Evolutionary conservation across 2,329 filamentous ascomycete genomes (phyloP), one percentile per base, ranked within the genome.

Genomic region (Bipolaris victoriae): DNA sequence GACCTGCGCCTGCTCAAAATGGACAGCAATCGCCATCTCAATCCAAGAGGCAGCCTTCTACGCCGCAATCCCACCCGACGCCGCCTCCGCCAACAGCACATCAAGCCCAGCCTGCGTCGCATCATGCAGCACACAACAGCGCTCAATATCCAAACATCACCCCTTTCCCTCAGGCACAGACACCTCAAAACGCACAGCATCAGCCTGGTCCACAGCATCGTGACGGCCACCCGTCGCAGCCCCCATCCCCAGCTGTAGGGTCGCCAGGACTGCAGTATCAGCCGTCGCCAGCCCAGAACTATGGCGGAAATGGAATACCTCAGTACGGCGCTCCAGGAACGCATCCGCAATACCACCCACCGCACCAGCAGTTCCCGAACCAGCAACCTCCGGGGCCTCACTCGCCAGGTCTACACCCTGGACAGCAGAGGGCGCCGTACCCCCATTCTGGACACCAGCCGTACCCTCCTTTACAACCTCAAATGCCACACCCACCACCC

Each of bases 131-230:
- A 11, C 76, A 75, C 62, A 74, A 65, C 41, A 70, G 57, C 16
- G 51, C 72, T 44, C 62, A 75, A n/a, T 69, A 76, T 15, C 55
- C 69, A 31, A 75, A 76, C 55, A 74, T 75, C 31, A 73, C 78
- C 22, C 75, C 77, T 7, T 78, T 77, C 50, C 62, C 72, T 13
- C 69, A 58, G 35, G 74, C 26, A 63, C 62, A 59, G 18, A 29
- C 43, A 26, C 57, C 61, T 18, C 40, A 43, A n/a, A n/a, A 10
- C 15, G 7, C 18, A 43, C 40, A 43, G 40, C 10, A 20, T 24
- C 68, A 45, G 26, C 16, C 43, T 31, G 26, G 24, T 31, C 60
- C 33, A 57, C 39, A 41, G 36, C 57, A 36, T 62, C 75, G 18
- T 61, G 64, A 3, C 73, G 74, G 26, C 58, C 64, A 66, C 37